These are phyloP conservation scores for Eutypella sp. DNA, from an alignment of 2,329 filamentous ascomycete species.

Conservation along the genomic window DNA sequence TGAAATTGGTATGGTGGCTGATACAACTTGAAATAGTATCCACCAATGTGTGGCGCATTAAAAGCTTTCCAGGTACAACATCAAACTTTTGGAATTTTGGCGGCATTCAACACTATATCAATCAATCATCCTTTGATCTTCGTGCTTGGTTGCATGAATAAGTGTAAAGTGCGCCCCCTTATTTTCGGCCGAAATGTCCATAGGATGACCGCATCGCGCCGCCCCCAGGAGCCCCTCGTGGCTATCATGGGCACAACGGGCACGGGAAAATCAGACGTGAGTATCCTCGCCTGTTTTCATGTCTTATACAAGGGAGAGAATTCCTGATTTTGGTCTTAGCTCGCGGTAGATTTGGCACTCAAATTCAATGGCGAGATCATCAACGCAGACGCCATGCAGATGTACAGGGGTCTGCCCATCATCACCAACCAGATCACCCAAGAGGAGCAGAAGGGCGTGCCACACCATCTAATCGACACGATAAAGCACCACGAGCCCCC, in stretches of 20 bases:
- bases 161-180: neutral
- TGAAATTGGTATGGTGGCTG: neutral
- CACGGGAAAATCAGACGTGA: slow-evolving; percentile 57
- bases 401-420: slow-evolving; percentile 86
- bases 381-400: slow-evolving; percentile 97
- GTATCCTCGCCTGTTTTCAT: slow-evolving; percentile 21
- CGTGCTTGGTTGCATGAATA: neutral
- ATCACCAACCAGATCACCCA: slow-evolving; percentile 89
- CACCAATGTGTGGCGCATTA: neutral
- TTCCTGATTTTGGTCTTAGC: slow-evolving; percentile 42
- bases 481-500: slow-evolving; percentile 71
- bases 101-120: too few relatives aligned
- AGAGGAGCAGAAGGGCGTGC: slow-evolving; percentile 71
- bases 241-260: slow-evolving; percentile 85
- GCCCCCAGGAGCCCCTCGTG: slow-evolving; percentile 59
- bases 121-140: neutral
- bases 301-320: neutral
- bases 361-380: slow-evolving; percentile 89
- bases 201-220: slow-evolving; percentile 33
- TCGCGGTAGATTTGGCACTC: slow-evolving; percentile 81
- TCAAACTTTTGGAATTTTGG: too few relatives aligned
- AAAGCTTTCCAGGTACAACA: neutral
- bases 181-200: slow-evolving; percentile 17
- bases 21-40: too few relatives aligned
- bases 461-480: slow-evolving; percentile 82